Evolutionary conservation across 768 basidiomycete genomes (phyloP).

Genomic region (Lyophyllum atratum): DNA sequence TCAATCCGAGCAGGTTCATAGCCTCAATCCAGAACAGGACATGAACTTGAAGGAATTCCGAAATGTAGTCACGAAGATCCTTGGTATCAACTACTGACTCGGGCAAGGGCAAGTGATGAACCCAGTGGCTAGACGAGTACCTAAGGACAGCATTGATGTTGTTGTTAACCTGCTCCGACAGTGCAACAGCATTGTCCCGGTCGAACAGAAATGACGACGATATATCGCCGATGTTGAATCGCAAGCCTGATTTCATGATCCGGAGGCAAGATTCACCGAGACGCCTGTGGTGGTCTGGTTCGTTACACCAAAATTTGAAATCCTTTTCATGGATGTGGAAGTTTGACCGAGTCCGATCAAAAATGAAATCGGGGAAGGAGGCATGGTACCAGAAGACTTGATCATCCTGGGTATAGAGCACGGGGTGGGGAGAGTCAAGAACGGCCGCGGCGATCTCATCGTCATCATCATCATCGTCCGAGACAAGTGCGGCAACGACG

Average conservation of each 20-base stretch:
- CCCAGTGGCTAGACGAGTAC: constrained; percentile 6
- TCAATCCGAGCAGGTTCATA: constrained; percentile 25
- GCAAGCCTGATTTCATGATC: constrained; percentile 15
- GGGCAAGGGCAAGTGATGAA: not conserved
- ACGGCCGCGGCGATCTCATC: constrained; percentile 6
- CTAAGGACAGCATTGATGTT: constrained; percentile 7
- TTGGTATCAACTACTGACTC: not conserved
- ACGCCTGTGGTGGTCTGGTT: constrained; percentile 6
- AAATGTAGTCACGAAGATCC: not conserved
- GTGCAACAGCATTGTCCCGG: not conserved
- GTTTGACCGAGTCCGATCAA: not conserved
- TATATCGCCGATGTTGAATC: constrained; percentile 24
- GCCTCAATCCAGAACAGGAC: constrained; percentile 29
- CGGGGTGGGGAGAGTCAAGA: constrained; percentile 15
- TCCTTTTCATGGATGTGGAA: not conserved
- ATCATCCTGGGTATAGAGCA: constrained; percentile 19
- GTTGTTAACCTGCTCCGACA: not conserved
- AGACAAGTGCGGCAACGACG: constrained; percentile 19
- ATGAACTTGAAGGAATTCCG: constrained; percentile 15
- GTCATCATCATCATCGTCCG: not conserved
- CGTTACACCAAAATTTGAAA: constrained; percentile 8
- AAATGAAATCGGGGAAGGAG: constrained; percentile 24
- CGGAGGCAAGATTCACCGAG: constrained; percentile 17
- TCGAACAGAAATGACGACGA: constrained; percentile 20
- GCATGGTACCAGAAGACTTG: constrained; percentile 22